phyloP scores from a whole-genome alignment of 176 grass and related monocot genomes.

The Otatea glauca region DNA sequence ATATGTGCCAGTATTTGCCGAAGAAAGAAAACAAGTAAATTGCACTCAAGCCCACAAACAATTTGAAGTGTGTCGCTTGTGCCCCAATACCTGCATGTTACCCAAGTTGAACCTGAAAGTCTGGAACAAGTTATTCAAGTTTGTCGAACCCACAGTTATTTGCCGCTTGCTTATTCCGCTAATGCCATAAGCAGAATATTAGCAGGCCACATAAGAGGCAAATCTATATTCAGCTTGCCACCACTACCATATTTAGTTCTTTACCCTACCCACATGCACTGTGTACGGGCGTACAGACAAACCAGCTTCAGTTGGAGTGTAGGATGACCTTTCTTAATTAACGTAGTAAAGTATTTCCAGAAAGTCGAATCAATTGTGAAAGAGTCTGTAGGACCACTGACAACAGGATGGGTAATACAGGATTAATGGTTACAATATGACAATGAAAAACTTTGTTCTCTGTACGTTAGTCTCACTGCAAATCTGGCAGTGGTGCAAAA shows the following conservation, averaged over 20 bases:
- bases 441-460: neutral
- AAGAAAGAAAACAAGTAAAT: slow-evolving; percentile 4
- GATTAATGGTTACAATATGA: neutral
- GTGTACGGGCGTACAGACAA: neutral
- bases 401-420: slow-evolving; percentile 3
- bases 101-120: neutral
- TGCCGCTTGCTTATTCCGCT: neutral
- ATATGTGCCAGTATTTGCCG: neutral
- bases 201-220: neutral
- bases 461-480: neutral
- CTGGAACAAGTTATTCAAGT: neutral
- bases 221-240: slow-evolving; percentile 8
- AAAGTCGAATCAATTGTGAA: neutral
- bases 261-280: neutral
- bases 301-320: neutral
- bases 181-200: neutral
- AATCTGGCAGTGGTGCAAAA: neutral
- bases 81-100: slow-evolving; percentile 4
- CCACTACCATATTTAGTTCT: neutral
- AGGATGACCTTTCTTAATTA: slow-evolving; percentile 1
- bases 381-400: neutral
- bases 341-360: neutral
- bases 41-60: neutral
- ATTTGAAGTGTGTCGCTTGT: slow-evolving; percentile 10
- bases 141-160: neutral